These are phyloP conservation scores for Leptodontidium sp. DNA, from an alignment of 2,329 filamentous ascomycete species.

Conservation along the genomic window DNA sequence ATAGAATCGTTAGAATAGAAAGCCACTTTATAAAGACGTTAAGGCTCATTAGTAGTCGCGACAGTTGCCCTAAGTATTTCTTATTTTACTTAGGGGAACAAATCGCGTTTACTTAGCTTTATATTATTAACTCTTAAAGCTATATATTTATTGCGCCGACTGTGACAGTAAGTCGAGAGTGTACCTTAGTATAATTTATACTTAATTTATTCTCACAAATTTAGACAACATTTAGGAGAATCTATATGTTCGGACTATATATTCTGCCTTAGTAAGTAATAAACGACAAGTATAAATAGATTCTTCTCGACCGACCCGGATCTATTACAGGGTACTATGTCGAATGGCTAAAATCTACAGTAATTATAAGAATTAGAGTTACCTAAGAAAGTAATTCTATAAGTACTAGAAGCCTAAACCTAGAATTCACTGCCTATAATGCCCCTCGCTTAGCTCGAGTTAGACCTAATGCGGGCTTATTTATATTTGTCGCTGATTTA, in stretches of 20 bases:
- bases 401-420: slow-evolving; percentile 5
- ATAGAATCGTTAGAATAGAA: slow-evolving; percentile 29
- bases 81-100: slow-evolving; percentile 23
- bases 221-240: slow-evolving; percentile 22
- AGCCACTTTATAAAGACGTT: slow-evolving; percentile 28
- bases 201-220: slow-evolving; percentile 30
- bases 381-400: slow-evolving; percentile 16
- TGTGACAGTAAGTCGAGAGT: slow-evolving; percentile 21
- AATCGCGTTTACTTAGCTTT: slow-evolving; percentile 32
- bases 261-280: slow-evolving; percentile 21
- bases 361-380: slow-evolving; percentile 28
- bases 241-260: slow-evolving; percentile 25
- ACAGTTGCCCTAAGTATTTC: slow-evolving; percentile 25
- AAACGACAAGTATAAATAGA: slow-evolving; percentile 25
- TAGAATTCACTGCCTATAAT: slow-evolving; percentile 19
- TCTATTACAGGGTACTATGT: slow-evolving; percentile 30
- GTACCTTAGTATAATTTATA: slow-evolving; percentile 11
- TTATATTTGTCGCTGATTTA: slow-evolving; percentile 30
- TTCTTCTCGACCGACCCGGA: slow-evolving; percentile 26
- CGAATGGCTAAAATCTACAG: slow-evolving; percentile 19
- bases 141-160: slow-evolving; percentile 22
- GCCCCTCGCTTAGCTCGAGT: slow-evolving; percentile 18
- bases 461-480: slow-evolving; percentile 21
- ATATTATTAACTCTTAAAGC: slow-evolving; percentile 22
- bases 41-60: slow-evolving; percentile 24